Evolutionary conservation across 192 early-diverging fungal genomes (phyloP).

Genomic region (Coemansia sp.): DNA sequence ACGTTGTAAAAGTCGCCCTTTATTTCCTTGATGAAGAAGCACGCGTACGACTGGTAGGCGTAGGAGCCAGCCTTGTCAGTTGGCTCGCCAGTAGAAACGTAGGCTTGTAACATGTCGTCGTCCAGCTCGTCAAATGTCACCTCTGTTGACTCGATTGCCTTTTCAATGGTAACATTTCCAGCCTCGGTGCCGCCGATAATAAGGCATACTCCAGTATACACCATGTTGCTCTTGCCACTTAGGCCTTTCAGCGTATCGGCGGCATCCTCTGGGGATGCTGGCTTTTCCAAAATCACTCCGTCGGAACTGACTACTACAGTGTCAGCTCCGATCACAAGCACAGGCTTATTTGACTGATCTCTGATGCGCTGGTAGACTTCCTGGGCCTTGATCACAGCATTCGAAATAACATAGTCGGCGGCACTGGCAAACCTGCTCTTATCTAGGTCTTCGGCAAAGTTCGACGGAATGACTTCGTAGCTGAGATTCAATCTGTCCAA

Average conservation of each 20-base stretch:
- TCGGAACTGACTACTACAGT: constrained; percentile 71
- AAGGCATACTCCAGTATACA: constrained; percentile 75
- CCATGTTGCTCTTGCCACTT: constrained; percentile 65
- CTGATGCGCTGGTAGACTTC: constrained; percentile 67
- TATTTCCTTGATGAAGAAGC: constrained; percentile 72
- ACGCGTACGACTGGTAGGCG: constrained; percentile 79
- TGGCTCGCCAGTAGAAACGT: constrained; percentile 64
- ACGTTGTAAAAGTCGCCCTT: constrained; percentile 88
- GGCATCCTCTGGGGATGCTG: constrained; percentile 62
- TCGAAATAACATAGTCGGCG: constrained; percentile 72
- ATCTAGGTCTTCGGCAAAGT: constrained; percentile 78
- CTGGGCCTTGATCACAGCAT: constrained; percentile 67
- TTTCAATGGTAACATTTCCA: constrained; percentile 13
- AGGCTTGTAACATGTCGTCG: constrained; percentile 67
- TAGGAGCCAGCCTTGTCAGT: constrained; percentile 86
- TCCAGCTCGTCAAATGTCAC: constrained; percentile 69
- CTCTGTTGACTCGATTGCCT: constrained; percentile 60
- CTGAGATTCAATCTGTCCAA: constrained; percentile 58
- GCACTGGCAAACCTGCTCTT: constrained; percentile 62
- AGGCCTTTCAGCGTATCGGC: constrained; percentile 63
- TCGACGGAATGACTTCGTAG: constrained; percentile 70
- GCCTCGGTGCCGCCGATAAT: constrained; percentile 25
- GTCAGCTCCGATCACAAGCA: constrained; percentile 82
- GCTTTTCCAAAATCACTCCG: constrained; percentile 84
- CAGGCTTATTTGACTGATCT: constrained; percentile 34